These are phyloP conservation scores for Daldinia decipiens DNA, from an alignment of 495 filamentous ascomycete genomes.

Conservation along the genomic window DNA sequence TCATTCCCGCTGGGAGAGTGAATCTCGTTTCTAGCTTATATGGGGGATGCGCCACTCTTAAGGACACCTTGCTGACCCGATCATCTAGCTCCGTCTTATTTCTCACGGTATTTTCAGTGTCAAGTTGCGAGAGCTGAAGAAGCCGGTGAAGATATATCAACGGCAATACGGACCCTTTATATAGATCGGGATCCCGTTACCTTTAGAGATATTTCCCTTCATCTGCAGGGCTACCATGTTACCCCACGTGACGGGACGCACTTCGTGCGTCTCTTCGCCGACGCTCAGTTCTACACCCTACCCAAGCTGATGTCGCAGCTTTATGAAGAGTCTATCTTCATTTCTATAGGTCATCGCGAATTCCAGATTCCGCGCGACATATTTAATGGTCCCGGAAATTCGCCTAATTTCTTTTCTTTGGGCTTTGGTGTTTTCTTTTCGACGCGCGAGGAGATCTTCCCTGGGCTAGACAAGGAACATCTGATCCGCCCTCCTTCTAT, in stretches of 20 bases:
- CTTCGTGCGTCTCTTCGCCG: conserved; percentile 92
- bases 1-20: neutral
- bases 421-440: conserved; percentile 92
- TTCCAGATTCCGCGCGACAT: conserved; percentile 93
- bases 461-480: conserved; percentile 79
- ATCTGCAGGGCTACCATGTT: conserved; percentile 94
- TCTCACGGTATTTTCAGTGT: conserved; percentile 91
- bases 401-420: conserved; percentile 94
- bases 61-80: conserved; percentile 28
- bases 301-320: conserved; percentile 91
- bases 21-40: neutral
- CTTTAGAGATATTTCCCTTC: conserved; percentile 87
- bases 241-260: conserved; percentile 82
- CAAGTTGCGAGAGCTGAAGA: conserved; percentile 73
- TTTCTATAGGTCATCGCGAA: conserved; percentile 82
- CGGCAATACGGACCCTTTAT: conserved; percentile 75
- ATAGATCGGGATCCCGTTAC: conserved; percentile 94
- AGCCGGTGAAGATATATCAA: conserved; percentile 62
- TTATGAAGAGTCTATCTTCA: conserved; percentile 93
- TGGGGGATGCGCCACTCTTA: conserved; percentile 5
- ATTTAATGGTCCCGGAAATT: conserved; percentile 85
- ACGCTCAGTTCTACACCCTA: conserved; percentile 95
- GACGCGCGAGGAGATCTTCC: conserved; percentile 81
- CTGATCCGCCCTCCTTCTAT: conserved; percentile 93
- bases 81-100: conserved; percentile 90